Evolutionary conservation across 306 rosid species (phyloP), one percentile per base, ranked within the genome.

Genomic region (Leucaena leucocephala): DNA sequence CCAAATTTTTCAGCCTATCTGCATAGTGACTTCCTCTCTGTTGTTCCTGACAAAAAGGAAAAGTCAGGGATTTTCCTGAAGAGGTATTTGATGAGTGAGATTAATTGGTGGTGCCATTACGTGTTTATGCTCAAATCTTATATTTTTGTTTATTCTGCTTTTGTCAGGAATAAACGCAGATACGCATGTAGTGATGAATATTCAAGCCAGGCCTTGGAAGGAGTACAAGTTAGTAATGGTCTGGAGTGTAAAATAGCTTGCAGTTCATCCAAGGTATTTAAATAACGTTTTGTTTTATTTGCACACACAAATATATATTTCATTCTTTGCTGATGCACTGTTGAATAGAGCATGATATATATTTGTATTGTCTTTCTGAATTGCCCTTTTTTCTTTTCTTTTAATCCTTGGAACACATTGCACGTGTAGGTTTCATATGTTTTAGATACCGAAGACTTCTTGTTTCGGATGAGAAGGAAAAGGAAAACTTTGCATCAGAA

Each of bases 171-270:
- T 82, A 90, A 85, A 77, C 86, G 82, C 73, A 89, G 79, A 85
- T 82, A 85, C 84, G 81, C 85, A 63, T 46, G 69, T 82, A 77
- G 82, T 65, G 97, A 93, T 85, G 97, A 91, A 77, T 63, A 85
- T 84, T 82, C 96, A 68, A 90, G 83, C 84, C 87, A 85, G 83
- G 90, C 89, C 86, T 82, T 87, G 92, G 96, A 91, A 85, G 96
- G 89, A 75, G 83, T 96, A 70, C 82, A 79, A 81, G 80, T 90
- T 74, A 68, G 68, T 77, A 96, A 93, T 90, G 98, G 98, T 81
- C 89, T 96, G 85, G 99, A 96, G 87, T 96, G 99, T 82, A 96
- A 96, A 89, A 96, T 96, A 83, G 92, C 98, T 74, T 96, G 98
- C 89, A 89, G 2, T 83, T 91, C 99, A 5, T 93, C 98, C 4